phyloP scores from a whole-genome alignment of 164 flowering plant species.

The Vitis rotundifolia region DNA sequence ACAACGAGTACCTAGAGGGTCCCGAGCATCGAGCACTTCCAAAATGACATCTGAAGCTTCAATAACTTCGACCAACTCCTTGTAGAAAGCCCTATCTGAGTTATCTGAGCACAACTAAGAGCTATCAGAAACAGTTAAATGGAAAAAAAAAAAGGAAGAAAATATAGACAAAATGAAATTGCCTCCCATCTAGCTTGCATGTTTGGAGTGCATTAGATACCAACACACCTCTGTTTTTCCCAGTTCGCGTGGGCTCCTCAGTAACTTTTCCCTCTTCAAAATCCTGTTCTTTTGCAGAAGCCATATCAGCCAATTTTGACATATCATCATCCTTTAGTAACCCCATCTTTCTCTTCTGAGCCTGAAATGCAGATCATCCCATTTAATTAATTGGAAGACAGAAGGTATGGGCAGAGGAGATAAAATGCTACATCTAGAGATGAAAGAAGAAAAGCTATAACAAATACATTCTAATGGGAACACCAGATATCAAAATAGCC shows the following conservation, averaged over 20 bases:
- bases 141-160: background rate
- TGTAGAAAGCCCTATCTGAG: slow-evolving; percentile 85
- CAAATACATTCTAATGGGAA: too few species aligned
- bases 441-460: background rate
- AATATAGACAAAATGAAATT: background rate
- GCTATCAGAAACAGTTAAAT: background rate
- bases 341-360: slow-evolving; percentile 81
- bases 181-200: background rate
- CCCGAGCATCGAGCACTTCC: slow-evolving; percentile 98
- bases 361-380: slow-evolving; percentile 37
- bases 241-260: slow-evolving; percentile 18
- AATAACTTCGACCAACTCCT: slow-evolving; percentile 88
- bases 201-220: background rate
- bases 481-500: too few species aligned
- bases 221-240: slow-evolving; percentile 45
- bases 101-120: slow-evolving; percentile 40
- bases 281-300: slow-evolving; percentile 18
- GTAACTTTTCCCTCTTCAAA: slow-evolving; percentile 23
- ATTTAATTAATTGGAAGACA: background rate
- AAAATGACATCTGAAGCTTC: slow-evolving; percentile 95
- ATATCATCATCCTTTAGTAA: slow-evolving; percentile 53
- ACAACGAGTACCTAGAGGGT: slow-evolving; percentile 96
- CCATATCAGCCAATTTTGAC: slow-evolving; percentile 12
- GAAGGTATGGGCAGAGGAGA: background rate
- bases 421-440: background rate